phyloP scores from a whole-genome alignment of 495 filamentous ascomycete genomes.

The Penicillium maclennaniae region DNA sequence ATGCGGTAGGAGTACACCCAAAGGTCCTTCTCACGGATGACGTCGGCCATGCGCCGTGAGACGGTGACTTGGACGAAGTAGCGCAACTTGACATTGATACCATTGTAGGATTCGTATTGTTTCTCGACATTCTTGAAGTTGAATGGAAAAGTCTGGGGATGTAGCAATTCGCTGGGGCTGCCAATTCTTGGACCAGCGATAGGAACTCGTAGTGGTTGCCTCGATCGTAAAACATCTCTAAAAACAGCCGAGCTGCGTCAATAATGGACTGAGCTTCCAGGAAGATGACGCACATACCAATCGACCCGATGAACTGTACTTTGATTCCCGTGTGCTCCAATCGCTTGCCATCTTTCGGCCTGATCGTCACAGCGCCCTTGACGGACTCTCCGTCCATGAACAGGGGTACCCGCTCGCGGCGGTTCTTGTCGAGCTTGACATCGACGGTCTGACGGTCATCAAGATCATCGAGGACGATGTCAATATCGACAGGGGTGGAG shows the following conservation, averaged over 20 bases:
- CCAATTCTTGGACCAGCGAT: conserved; percentile 90
- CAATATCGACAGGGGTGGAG: conserved; percentile 95
- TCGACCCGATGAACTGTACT: conserved; percentile 98
- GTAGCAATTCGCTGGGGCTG: conserved; percentile 92
- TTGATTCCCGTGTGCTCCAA: conserved; percentile 99
- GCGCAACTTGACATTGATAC: conserved; percentile 97
- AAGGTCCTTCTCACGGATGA: conserved; percentile 97
- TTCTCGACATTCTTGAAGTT: conserved; percentile 99
- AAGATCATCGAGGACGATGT: conserved; percentile 91
- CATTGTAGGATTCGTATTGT: conserved; percentile 99
- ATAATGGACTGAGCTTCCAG: neutral
- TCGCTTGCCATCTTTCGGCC: conserved; percentile 97
- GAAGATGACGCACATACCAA: conserved; percentile 55
- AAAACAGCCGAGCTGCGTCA: neutral
- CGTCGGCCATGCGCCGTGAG: conserved; percentile 93
- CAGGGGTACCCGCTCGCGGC: conserved; percentile 90
- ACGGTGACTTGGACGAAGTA: conserved; percentile 98
- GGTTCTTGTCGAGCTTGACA: conserved; percentile 95
- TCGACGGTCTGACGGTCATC: conserved; percentile 92
- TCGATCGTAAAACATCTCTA: conserved; percentile 99
- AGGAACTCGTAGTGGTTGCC: conserved; percentile 99
- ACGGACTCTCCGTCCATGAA: conserved; percentile 99
- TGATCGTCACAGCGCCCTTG: conserved; percentile 87
- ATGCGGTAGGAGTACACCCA: conserved; percentile 99
- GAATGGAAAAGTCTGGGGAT: conserved; percentile 98